These are phyloP conservation scores for Thermothielavioides terrestris DNA, from an alignment of 495 filamentous ascomycete genomes.

Conservation along the genomic window DNA sequence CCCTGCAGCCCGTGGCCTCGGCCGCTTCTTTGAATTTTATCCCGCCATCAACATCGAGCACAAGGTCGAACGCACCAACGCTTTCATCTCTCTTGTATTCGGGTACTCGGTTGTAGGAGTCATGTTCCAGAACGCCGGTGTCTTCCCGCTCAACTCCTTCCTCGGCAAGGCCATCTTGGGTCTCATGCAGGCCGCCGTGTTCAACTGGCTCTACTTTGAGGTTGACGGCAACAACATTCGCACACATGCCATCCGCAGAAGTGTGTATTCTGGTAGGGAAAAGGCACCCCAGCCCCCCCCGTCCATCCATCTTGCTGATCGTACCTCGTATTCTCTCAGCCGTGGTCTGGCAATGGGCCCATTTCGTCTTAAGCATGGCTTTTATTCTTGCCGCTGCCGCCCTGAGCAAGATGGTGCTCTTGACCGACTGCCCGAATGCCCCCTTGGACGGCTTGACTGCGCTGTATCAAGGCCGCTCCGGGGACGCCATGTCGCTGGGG, in stretches of 20 bases:
- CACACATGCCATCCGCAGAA: neutral
- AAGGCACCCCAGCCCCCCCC: no score
- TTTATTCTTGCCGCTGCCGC: neutral
- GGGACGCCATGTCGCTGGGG: neutral
- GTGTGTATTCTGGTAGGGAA: neutral
- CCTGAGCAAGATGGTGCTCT: neutral
- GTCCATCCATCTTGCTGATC: neutral
- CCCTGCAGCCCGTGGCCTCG: neutral
- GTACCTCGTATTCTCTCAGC: neutral
- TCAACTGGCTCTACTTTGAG: neutral
- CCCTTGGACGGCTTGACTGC: neutral
- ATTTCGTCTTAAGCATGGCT: neutral
- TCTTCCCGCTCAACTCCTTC: neutral
- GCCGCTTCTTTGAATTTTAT: neutral
- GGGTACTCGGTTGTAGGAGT: neutral
- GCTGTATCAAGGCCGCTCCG: neutral
- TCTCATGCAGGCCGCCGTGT: neutral
- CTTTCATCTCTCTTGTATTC: neutral
- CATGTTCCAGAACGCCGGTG: neutral
- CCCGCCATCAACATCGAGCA: neutral
- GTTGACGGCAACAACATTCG: neutral
- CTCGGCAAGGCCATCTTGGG: neutral
- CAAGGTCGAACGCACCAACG: neutral
- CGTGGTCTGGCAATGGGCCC: neutral
- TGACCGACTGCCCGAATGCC: neutral